Conservation (phyloP, 768 basidiomycete species). For the Russula compacta region DNA sequence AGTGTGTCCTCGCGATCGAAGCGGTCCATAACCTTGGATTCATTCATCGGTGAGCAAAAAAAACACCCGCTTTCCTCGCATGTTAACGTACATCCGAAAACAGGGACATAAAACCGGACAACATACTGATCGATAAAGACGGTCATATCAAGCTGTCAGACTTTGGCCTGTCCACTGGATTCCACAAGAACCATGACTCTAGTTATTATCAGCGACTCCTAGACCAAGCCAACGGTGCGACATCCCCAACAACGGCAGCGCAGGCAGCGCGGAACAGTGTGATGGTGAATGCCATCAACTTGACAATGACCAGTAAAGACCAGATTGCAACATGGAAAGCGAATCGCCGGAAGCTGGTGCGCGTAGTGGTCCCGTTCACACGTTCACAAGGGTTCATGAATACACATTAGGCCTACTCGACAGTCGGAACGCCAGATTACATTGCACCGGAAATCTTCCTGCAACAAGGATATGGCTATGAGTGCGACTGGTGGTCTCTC, state of each 20-base stretch:
- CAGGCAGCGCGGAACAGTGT: constrained; percentile 81
- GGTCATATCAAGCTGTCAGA: constrained; percentile 98
- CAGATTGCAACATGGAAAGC: constrained; percentile 99
- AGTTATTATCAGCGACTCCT: constrained; percentile 88
- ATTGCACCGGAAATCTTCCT: constrained; percentile 97
- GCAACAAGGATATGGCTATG: constrained; percentile 95
- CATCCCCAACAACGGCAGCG: constrained; percentile 33
- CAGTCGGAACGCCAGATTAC: constrained; percentile 94
- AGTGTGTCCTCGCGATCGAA: constrained; percentile 95
- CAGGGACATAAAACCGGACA: constrained; percentile 99
- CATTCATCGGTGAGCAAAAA: constrained; percentile 73
- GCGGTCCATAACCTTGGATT: constrained; percentile 96
- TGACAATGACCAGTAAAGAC: constrained; percentile 91
- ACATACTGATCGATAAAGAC: constrained; percentile 95
- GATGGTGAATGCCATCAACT: constrained; percentile 93
- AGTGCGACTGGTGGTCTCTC: constrained; percentile 99
- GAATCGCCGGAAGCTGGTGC: constrained; percentile 86
- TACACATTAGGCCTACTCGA: constrained; percentile 76
- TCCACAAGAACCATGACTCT: constrained; percentile 96
- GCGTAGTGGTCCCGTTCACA: constrained; percentile 20
- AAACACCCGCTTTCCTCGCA: not conserved
- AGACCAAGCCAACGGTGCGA: constrained; percentile 49
- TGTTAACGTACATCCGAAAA: constrained; percentile 4
- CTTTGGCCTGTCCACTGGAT: constrained; percentile 98
- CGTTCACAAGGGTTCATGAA: not conserved